Evolutionary conservation across 257 asterid genomes (phyloP).

Genomic region (Gentiana macrophylla): DNA sequence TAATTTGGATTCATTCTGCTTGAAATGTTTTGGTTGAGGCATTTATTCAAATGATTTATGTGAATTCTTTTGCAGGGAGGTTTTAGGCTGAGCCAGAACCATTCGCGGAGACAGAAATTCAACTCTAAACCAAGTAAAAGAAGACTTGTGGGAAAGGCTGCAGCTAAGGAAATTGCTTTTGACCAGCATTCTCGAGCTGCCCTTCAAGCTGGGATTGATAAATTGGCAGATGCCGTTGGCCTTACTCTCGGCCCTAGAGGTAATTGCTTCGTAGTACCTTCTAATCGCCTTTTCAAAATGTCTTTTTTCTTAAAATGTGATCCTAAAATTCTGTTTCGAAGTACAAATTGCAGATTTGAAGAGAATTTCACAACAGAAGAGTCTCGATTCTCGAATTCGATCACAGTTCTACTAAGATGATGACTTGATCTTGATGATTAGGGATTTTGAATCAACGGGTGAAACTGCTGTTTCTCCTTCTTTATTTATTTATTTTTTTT

Average conservation of each 20-base stretch:
- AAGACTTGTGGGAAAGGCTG: conserved; percentile 68
- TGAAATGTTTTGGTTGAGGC: neutral
- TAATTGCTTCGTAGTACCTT: conserved; percentile 7
- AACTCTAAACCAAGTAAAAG: conserved; percentile 38
- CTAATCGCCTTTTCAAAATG: too few relatives aligned
- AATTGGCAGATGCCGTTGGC: conserved; percentile 94
- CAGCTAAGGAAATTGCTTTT: conserved; percentile 86
- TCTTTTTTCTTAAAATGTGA: too few relatives aligned
- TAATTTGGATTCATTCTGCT: neutral
- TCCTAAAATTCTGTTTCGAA: too few relatives aligned
- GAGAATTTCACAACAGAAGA: too few relatives aligned
- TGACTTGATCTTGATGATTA: too few relatives aligned
- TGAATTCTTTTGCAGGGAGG: conserved; percentile 28
- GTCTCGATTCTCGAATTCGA: too few relatives aligned
- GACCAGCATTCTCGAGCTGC: conserved; percentile 87
- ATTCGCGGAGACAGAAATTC: conserved; percentile 53
- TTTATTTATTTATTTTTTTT: too few relatives aligned
- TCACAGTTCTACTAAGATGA: too few relatives aligned
- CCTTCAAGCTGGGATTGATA: conserved; percentile 88
- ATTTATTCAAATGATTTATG: neutral
- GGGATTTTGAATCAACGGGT: too few relatives aligned
- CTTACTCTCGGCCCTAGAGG: conserved; percentile 98
- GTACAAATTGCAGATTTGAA: too few relatives aligned
- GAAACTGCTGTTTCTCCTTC: too few relatives aligned
- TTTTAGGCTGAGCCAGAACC: conserved; percentile 49